Evolutionary conservation across 176 grass and related monocot species (phyloP), one percentile per base, ranked within the genome.

Genomic region (Ensete glaucum): DNA sequence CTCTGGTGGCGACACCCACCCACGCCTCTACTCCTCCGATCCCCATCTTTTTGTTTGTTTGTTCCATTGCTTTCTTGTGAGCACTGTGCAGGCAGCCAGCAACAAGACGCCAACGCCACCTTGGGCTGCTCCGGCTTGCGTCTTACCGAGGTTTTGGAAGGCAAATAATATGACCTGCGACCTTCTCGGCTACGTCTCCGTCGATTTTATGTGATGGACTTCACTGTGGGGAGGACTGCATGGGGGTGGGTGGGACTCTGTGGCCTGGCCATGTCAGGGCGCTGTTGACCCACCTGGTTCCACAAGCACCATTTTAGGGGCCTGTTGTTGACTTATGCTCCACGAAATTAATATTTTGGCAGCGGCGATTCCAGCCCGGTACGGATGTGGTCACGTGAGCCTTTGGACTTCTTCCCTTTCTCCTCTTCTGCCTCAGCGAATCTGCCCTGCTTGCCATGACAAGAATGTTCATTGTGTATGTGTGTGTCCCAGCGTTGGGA

Each of bases 341-440:
- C 17, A 34, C 29, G 59, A 69, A 64, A 80, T 75, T 76, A 67
- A 85, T 79, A 67, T 63, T 68, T 63, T 60, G 27, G 73, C 63
- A 65, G 73, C 52, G 64, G 73, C 52, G 64, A 74, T 27, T 67
- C 54, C 53, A 53, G 64, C 24, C 27, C 27, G 60, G 24, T 69
- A 80, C 34, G 77, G 78, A 80, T 29, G 56, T 53, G 14, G 65
- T 77, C 83, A 85, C 77, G 83, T 85, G 78, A 80, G 77, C 26
- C 34, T 85, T 85, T 78, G 77, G 79, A 68, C 8, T 19, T 76
- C 71, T 75, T 75, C 64, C 43, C 6, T 80, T 69, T 12, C n/a
- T 80, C 83, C 27, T 54, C 72, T 80, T 76, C 21, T 80, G 71
- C 52, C 9, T 8, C 1, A 17, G 54, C 50, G 83, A 85, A 80